Conservation (phyloP, 1,139 yeast species). For the Candida anutae region DNA sequence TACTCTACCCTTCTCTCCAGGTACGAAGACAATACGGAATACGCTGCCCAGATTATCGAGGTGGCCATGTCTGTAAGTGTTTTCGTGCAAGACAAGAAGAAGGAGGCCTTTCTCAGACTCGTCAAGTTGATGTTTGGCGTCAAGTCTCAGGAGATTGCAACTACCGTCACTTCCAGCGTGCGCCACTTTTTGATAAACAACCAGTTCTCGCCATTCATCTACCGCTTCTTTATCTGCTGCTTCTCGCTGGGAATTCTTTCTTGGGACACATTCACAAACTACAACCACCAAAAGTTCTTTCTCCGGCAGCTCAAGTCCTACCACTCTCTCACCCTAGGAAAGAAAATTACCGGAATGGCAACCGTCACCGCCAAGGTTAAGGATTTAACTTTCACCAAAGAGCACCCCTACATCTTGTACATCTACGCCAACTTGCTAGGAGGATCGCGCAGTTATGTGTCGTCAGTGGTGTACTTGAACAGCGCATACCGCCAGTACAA, state of each 20-base stretch:
- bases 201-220: slow-evolving; percentile 68
- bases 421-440: slow-evolving; percentile 76
- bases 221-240: slow-evolving; percentile 60
- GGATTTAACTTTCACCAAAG: slow-evolving; percentile 33
- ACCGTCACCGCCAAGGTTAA: slow-evolving; percentile 44
- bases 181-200: slow-evolving; percentile 57
- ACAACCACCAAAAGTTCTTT: slow-evolving; percentile 83
- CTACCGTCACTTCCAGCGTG: slow-evolving; percentile 43
- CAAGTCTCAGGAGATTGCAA: slow-evolving; percentile 41
- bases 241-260: slow-evolving; percentile 56
- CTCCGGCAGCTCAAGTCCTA: slow-evolving; percentile 83
- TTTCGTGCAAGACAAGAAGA: slow-evolving; percentile 54
- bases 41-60: slow-evolving; percentile 63
- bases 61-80: slow-evolving; percentile 73
- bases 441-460: slow-evolving; percentile 74
- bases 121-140: slow-evolving; percentile 61
- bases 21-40: slow-evolving; percentile 50
- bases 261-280: slow-evolving; percentile 57
- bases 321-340: slow-evolving; percentile 54
- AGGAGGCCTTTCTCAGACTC: slow-evolving; percentile 50
- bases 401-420: slow-evolving; percentile 66
- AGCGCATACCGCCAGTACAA: slow-evolving; percentile 57
- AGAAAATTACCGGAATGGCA: slow-evolving; percentile 69
- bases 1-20: slow-evolving; percentile 61
- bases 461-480: slow-evolving; percentile 63